phyloP scores from a whole-genome alignment of 257 asterid genomes.

The Nicotiana tomentosiformis region DNA sequence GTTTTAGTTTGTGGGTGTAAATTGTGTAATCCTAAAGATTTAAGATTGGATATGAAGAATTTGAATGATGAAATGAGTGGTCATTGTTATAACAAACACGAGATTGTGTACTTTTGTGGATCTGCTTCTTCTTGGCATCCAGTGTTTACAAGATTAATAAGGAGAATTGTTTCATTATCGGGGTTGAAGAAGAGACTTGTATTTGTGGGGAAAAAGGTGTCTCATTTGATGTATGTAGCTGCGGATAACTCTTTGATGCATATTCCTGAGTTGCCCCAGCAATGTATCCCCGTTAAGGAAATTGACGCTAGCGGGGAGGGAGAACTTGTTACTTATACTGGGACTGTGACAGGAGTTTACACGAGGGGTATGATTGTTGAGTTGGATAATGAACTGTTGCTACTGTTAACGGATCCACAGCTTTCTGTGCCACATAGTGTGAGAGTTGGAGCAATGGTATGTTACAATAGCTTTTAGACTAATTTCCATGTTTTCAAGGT shows the following conservation, averaged over 20 bases:
- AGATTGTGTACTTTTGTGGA: slow-evolving; percentile 54
- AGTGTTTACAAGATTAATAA: slow-evolving; percentile 40
- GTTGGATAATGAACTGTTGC: slow-evolving; percentile 64
- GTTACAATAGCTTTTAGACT: slow-evolving; percentile 19
- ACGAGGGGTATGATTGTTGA: slow-evolving; percentile 82
- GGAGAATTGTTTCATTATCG: slow-evolving; percentile 35
- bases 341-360: slow-evolving; percentile 66
- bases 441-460: slow-evolving; percentile 85
- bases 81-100: slow-evolving; percentile 47
- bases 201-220: slow-evolving; percentile 40
- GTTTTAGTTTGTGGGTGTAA: slow-evolving; percentile 62
- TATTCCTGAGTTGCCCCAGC: slow-evolving; percentile 32
- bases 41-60: slow-evolving; percentile 18
- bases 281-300: slow-evolving; percentile 5
- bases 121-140: slow-evolving; percentile 78
- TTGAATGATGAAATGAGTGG: slow-evolving; percentile 16
- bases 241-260: slow-evolving; percentile 42
- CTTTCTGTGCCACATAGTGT: slow-evolving; percentile 64
- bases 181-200: slow-evolving; percentile 68
- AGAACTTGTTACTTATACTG: slow-evolving; percentile 58
- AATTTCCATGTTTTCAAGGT: background rate
- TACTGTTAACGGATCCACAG: slow-evolving; percentile 57
- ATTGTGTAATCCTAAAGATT: slow-evolving; percentile 37
- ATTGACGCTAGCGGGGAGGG: slow-evolving; percentile 39
- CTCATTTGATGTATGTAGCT: slow-evolving; percentile 67